Percentiles rank a stretch among this genome's conserved stretches.
These are phyloP conservation scores for Phytophthora citricola DNA, from an alignment of 352 stramenopile genomes.

Conservation along the genomic window DNA sequence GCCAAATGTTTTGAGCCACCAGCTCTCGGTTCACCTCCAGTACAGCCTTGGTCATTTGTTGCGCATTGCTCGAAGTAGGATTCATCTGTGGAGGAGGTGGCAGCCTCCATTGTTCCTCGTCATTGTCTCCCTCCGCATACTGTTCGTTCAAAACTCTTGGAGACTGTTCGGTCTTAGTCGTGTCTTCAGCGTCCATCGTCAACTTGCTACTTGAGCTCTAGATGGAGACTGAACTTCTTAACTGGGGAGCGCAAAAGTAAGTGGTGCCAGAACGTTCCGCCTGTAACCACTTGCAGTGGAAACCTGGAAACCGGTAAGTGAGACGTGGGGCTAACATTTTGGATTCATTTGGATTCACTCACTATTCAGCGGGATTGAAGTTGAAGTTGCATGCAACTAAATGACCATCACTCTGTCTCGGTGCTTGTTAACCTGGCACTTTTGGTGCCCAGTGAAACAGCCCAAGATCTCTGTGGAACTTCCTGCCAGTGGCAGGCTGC, in stretches of 20 bases:
- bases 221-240: conserved; percentile 15
- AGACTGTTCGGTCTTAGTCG: background rate
- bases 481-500: too few species aligned
- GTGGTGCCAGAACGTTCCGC: conserved; percentile 15
- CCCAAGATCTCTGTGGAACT: too few species aligned
- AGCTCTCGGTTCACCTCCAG: conserved; percentile 59
- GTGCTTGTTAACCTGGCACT: background rate
- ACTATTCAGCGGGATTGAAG: background rate
- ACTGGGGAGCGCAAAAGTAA: background rate
- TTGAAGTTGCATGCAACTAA: conserved; percentile 10
- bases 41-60: conserved; percentile 51
- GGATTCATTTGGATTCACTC: background rate
- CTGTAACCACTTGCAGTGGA: conserved; percentile 15
- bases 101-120: background rate
- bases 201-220: conserved; percentile 10
- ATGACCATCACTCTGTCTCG: conserved; percentile 14
- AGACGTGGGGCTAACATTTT: background rate
- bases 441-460: too few species aligned
- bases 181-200: background rate
- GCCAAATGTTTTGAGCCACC: conserved; percentile 56
- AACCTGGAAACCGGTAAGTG: conserved; percentile 1
- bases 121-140: background rate
- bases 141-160: background rate
- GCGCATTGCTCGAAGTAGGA: background rate
- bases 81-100: background rate